phyloP scores from a whole-genome alignment of 2,329 filamentous ascomycete genomes.

The Aspergillus quadricinctus region DNA sequence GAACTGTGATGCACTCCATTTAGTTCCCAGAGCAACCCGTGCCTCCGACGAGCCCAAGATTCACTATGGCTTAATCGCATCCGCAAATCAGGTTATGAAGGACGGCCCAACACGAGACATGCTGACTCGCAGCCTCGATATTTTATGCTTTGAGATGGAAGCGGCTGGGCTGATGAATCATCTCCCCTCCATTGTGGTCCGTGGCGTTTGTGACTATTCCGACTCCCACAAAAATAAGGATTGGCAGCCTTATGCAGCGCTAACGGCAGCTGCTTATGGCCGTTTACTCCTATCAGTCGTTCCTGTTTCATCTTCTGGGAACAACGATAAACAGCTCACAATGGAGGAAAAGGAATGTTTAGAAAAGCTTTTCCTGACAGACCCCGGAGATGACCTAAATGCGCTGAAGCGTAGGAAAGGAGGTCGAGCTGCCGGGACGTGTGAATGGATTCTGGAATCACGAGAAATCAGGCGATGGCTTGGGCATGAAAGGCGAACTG shows the following conservation, averaged over 20 bases:
- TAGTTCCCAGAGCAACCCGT: background rate
- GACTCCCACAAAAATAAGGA: background rate
- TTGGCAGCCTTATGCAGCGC: background rate
- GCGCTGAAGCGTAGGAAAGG: too few relatives aligned
- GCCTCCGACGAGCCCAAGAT: background rate
- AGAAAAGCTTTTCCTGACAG: too few relatives aligned
- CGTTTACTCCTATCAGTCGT: too few relatives aligned
- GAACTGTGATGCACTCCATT: background rate
- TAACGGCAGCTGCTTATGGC: background rate
- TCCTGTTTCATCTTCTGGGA: too few relatives aligned
- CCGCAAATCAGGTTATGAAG: slow-evolving; percentile 15
- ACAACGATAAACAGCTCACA: too few relatives aligned
- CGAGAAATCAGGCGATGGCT: too few relatives aligned
- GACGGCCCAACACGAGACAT: background rate
- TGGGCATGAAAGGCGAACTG: too few relatives aligned
- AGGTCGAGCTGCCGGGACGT: too few relatives aligned
- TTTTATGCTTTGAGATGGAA: background rate
- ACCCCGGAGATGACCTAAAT: too few relatives aligned
- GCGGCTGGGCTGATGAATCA: background rate
- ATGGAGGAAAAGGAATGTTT: too few relatives aligned
- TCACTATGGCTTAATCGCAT: slow-evolving; percentile 18
- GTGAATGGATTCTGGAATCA: too few relatives aligned
- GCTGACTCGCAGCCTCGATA: background rate
- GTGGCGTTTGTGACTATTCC: background rate
- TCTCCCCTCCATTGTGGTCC: background rate